These are phyloP conservation scores for Aspergillus avenaceus DNA, from an alignment of 495 filamentous ascomycete genomes.

Conservation along the genomic window DNA sequence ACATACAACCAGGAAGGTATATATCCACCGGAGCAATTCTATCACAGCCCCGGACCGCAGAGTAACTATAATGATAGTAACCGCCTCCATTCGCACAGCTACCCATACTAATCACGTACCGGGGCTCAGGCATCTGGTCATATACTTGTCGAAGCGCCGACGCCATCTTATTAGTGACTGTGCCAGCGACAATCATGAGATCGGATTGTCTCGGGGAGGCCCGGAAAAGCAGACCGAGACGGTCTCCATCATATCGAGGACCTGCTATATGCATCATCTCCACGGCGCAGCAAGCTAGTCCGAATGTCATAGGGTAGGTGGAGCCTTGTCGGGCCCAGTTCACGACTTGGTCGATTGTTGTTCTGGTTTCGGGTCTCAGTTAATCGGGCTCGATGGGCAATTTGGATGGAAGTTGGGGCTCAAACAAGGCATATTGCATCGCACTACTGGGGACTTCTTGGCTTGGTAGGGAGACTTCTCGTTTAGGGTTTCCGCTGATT, in stretches of 20 bases:
- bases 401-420: too few species aligned
- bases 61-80: conserved; percentile 94
- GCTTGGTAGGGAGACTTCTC: too few species aligned
- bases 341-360: too few species aligned
- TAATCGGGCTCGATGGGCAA: too few species aligned
- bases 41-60: conserved; percentile 81
- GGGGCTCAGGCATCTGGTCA: conserved; percentile 92
- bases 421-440: too few species aligned
- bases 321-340: conserved; percentile 59
- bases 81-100: conserved; percentile 89
- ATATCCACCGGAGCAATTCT: conserved; percentile 88
- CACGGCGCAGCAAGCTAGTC: conserved; percentile 86
- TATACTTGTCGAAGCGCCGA: conserved; percentile 86
- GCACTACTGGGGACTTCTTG: too few species aligned
- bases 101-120: conserved; percentile 91
- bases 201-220: conserved; percentile 88
- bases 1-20: conserved; percentile 88
- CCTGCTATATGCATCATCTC: conserved; percentile 97
- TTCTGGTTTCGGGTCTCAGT: too few species aligned
- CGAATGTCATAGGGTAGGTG: conserved; percentile 91
- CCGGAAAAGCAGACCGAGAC: conserved; percentile 90
- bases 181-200: conserved; percentile 93
- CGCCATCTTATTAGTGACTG: conserved; percentile 94
- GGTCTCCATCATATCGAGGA: conserved; percentile 89
- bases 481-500: too few species aligned